A percentile compares a stretch with the other conserved stretches of the same genome.
Evolutionary conservation across 225 moss, liverwort and hornwort genomes (phyloP).

Genomic region (Takakia lepidozioides): DNA sequence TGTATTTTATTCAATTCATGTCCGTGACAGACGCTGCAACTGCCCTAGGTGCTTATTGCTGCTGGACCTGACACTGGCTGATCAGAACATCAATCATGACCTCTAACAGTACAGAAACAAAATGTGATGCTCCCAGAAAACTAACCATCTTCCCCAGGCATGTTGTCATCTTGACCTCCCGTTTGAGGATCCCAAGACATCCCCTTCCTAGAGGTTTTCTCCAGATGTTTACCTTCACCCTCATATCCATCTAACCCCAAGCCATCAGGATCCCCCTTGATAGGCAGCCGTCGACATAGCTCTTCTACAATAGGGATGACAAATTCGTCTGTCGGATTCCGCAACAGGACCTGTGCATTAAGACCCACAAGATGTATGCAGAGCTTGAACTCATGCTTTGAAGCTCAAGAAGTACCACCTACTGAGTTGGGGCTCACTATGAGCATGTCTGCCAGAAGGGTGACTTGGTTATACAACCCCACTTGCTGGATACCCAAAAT

Average conservation of each 20-base stretch:
- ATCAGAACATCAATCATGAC: no score
- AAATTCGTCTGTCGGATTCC: slow-evolving; percentile 72
- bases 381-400: no score
- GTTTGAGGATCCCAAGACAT: slow-evolving; percentile 62
- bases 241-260: slow-evolving; percentile 37
- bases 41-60: no score
- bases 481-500: no score
- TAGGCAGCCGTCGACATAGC: slow-evolving; percentile 69
- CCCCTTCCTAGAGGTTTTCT: slow-evolving; percentile 18
- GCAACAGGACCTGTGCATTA: slow-evolving; percentile 75
- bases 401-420: no score
- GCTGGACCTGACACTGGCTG: no score
- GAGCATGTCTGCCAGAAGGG: background rate
- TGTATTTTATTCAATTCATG: background rate
- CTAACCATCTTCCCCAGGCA: slow-evolving; percentile 62
- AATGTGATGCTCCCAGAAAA: background rate
- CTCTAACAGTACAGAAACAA: background rate
- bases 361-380: no score
- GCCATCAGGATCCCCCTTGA: slow-evolving; percentile 24
- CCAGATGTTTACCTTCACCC: slow-evolving; percentile 43
- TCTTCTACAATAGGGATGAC: slow-evolving; percentile 94
- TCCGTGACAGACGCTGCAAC: no score
- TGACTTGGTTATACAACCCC: no score
- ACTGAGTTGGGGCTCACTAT: background rate
- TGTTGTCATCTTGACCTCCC: slow-evolving; percentile 51